Percentiles rank a stretch among this genome's conserved stretches.
phyloP scores from a whole-genome alignment of 2,329 filamentous ascomycete species.

The Dactylellina cionopaga region DNA sequence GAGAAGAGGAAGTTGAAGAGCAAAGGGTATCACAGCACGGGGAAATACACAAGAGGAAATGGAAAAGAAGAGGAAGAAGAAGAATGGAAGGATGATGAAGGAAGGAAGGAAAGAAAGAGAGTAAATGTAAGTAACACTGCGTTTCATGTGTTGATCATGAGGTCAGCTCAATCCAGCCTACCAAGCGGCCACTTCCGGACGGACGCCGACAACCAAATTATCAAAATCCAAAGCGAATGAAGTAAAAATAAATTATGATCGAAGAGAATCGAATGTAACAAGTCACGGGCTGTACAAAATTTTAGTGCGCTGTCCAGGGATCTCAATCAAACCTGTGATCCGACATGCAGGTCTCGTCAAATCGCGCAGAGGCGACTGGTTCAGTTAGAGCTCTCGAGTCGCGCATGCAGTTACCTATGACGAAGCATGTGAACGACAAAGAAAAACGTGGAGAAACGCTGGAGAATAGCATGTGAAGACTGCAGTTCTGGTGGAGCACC shows the following conservation, averaged over 20 bases:
- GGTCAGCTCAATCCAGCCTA: conserved; percentile 20
- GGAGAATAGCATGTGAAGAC: conserved; percentile 45
- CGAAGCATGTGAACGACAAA: conserved; percentile 39
- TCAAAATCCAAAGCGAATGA: neutral
- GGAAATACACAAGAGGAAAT: neutral
- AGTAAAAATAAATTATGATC: neutral
- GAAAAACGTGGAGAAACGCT: conserved; percentile 33
- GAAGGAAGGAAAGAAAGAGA: conserved; percentile 5
- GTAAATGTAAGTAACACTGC: neutral
- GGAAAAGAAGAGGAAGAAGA: neutral
- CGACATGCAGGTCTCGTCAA: too few species aligned
- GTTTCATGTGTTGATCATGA: conserved; percentile 52
- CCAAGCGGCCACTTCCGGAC: neutral
- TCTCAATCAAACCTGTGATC: conserved; percentile 21
- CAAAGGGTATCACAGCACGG: neutral
- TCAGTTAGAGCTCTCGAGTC: conserved; percentile 19
- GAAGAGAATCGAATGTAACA: neutral
- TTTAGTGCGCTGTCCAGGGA: neutral
- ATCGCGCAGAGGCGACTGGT: too few species aligned
- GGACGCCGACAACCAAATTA: neutral
- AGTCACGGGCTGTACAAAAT: neutral
- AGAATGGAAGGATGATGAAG: neutral
- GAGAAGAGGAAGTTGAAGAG: neutral
- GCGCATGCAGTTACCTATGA: conserved; percentile 34
- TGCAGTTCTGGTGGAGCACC: conserved; percentile 25